Base-by-base conservation (phyloP, 805 yeast species). In the Cyberlindnera japonica region DNA sequence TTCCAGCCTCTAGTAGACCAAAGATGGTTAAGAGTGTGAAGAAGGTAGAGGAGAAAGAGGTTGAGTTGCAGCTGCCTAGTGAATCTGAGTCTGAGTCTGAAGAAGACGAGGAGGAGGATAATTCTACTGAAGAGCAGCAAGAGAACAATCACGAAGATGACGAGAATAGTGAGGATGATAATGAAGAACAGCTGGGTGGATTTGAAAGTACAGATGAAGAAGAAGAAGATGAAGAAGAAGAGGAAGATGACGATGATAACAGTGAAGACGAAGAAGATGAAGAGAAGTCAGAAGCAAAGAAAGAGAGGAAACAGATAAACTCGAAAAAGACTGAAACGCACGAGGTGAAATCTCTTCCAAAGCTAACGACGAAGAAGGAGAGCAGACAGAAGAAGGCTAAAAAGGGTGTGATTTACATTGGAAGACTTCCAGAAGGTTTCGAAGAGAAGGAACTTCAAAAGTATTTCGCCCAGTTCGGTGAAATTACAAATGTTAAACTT, bases 391-490 rank as follows among this genome's bases (percentile, higher is more conserved):
- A 51, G 45, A 54, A 57, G 21, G 49, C 54, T 6, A 67, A 68
- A 23, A 71, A 77, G 35, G 89, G 91, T 26, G 87, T 88, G 39
- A 68, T 93, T 40, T 93, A 90, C 62, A 75, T 93, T 25, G 96
- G 98, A 40, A 79, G 97, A 59, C 73, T 93, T 49, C 99, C 99
- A 33, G 81, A 83, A 53, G 96, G 95, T 30, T 88, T 93, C 68
- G 81, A 88, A 54, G 98, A 93, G 64, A 71, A 65, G 28, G 91
- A 85, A 61, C 45, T 71, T 71, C 74, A 74, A 47, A 76, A 78
- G 55, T 93, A 93, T 65, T 91, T 93, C 61, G 65, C 76, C 35
- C 99, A 93, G 67, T 93, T 93, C 66, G 99, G 99, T 47, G 81
- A 76, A 28, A 81, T 93, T 44, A 71, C 78, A 33, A 79, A 87